phyloP scores from a whole-genome alignment of 495 filamentous ascomycete genomes.

The Neurospora sp. region DNA sequence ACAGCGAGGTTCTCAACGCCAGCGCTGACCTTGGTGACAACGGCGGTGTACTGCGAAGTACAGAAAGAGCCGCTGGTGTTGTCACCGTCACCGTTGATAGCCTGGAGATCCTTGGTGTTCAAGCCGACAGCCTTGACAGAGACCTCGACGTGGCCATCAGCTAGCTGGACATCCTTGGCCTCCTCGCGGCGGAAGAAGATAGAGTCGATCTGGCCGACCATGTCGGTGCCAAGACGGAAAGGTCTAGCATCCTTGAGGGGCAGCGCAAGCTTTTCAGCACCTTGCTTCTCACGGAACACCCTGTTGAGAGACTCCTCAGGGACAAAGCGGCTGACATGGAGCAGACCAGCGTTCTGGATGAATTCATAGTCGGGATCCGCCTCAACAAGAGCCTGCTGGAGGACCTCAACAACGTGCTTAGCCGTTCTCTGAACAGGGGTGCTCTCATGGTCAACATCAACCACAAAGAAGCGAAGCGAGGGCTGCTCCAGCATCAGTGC shows the following conservation, averaged over 20 bases:
- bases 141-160: conserved; percentile 21
- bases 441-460: conserved; percentile 15
- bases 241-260: conserved; percentile 6
- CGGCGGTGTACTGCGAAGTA: conserved; percentile 7
- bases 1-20: not conserved
- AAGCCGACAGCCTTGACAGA: conserved; percentile 19
- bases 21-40: conserved; percentile 42
- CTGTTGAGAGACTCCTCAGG: conserved; percentile 13
- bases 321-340: conserved; percentile 14
- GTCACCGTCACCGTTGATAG: conserved; percentile 26
- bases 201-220: conserved; percentile 13
- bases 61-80: conserved; percentile 26
- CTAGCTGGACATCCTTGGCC: conserved; percentile 2
- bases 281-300: conserved; percentile 7
- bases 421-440: not conserved
- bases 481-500: conserved; percentile 19
- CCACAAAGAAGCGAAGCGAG: conserved; percentile 16
- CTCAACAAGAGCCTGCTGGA: conserved; percentile 8
- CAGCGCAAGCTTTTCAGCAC: conserved; percentile 14
- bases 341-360: conserved; percentile 16
- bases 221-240: conserved; percentile 14
- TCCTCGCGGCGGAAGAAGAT: conserved; percentile 19
- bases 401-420: conserved; percentile 10
- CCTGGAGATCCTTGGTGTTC: conserved; percentile 31
- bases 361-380: conserved; percentile 19